Evolutionary conservation across 306 rosid genomes (phyloP).

Genomic region (Luffa aegyptiaca): DNA sequence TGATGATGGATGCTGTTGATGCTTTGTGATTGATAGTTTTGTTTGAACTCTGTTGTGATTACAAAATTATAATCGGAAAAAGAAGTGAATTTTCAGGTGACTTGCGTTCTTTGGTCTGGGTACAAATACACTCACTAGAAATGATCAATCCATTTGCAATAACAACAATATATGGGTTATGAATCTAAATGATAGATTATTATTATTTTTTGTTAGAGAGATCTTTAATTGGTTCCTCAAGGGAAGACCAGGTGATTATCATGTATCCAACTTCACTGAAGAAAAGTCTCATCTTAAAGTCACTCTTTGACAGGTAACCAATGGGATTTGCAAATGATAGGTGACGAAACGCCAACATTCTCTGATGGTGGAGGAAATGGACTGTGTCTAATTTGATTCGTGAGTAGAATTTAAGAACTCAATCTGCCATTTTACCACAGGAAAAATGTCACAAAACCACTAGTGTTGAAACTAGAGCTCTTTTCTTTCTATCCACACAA

Average conservation of each 20-base stretch:
- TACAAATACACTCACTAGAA: neutral
- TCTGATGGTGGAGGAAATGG: constrained; percentile 1
- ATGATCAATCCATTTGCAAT: neutral
- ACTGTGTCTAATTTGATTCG: neutral
- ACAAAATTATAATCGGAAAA: neutral
- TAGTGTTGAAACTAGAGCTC: neutral
- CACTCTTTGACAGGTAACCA: neutral
- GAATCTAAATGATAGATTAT: neutral
- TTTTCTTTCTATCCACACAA: neutral
- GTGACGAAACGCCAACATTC: neutral
- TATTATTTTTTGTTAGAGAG: neutral
- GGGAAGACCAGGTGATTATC: neutral
- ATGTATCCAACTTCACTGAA: neutral
- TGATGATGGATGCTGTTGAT: constrained; percentile 3
- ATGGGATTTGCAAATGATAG: neutral
- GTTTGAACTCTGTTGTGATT: neutral
- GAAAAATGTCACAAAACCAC: neutral
- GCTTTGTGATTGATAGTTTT: neutral
- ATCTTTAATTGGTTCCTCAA: neutral
- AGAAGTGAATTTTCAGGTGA: neutral
- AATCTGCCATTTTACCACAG: neutral
- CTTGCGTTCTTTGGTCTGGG: neutral
- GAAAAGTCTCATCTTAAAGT: neutral
- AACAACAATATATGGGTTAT: neutral
- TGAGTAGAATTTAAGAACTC: neutral